These are phyloP conservation scores for Aspergillus sp. DNA, from an alignment of 2,329 filamentous ascomycete species.

Conservation along the genomic window DNA sequence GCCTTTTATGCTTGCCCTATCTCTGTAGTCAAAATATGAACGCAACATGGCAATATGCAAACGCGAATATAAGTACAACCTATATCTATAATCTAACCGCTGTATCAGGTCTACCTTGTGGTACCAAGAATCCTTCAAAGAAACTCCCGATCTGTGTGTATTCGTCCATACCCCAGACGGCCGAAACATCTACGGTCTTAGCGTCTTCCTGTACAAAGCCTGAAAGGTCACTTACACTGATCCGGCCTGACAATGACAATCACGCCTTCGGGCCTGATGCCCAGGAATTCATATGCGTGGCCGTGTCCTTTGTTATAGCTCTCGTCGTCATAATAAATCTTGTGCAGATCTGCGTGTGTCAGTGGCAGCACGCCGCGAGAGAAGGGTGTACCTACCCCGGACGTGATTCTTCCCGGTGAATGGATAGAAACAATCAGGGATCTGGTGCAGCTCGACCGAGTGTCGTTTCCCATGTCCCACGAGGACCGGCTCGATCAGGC, in stretches of 20 bases:
- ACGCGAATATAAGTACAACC: background rate
- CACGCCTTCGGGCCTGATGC: constrained; percentile 41
- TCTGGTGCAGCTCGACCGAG: constrained; percentile 42
- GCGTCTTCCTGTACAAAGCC: background rate
- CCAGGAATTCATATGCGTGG: constrained; percentile 48
- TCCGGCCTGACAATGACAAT: constrained; percentile 51
- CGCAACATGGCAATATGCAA: background rate
- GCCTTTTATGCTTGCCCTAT: no score
- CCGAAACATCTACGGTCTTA: constrained; percentile 28
- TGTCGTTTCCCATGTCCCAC: constrained; percentile 43
- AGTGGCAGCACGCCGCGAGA: background rate
- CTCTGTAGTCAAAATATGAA: background rate
- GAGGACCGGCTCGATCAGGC: constrained; percentile 49
- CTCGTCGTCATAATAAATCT: constrained; percentile 49
- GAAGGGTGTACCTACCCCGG: constrained; percentile 38
- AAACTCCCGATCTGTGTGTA: constrained; percentile 24
- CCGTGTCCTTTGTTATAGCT: constrained; percentile 49
- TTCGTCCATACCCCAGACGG: constrained; percentile 25
- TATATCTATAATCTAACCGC: constrained; percentile 7
- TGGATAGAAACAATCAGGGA: constrained; percentile 50
- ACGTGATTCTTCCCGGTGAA: constrained; percentile 47
- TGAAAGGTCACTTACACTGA: constrained; percentile 41
- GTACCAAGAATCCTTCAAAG: constrained; percentile 25
- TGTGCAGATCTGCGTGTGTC: constrained; percentile 43
- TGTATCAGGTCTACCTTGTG: constrained; percentile 4